A percentile compares a stretch with the other conserved stretches of the same genome.
Evolutionary conservation across 768 basidiomycete genomes (phyloP).

Genomic region (Coprinopsis sp.): DNA sequence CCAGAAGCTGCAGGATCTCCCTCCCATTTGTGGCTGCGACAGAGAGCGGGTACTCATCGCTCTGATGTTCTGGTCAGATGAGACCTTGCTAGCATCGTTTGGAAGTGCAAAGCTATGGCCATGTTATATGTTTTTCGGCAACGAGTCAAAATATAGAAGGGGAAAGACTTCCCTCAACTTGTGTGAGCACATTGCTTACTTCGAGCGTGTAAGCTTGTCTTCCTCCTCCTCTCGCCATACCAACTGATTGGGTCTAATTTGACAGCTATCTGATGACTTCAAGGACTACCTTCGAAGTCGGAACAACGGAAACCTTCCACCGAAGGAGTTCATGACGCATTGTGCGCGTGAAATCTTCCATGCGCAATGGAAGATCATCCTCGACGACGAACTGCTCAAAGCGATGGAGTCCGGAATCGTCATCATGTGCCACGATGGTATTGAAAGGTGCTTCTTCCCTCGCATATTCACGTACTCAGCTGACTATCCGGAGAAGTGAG

Average conservation of each 20-base stretch:
- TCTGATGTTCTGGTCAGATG: conserved; percentile 23
- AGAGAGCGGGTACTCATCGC: conserved; percentile 19
- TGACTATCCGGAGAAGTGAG: conserved; percentile 6
- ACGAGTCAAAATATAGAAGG: conserved; percentile 16
- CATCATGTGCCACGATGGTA: conserved; percentile 1
- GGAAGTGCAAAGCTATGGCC: conserved; percentile 16
- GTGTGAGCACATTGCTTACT: conserved; percentile 17
- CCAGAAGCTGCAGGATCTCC: not conserved
- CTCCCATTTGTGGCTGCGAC: not conserved
- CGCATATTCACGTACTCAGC: conserved; percentile 4
- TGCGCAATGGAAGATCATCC: not conserved
- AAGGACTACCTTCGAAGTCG: not conserved
- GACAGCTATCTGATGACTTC: not conserved
- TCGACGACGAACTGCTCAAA: not conserved
- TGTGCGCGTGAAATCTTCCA: not conserved
- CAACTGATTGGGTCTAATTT: not conserved
- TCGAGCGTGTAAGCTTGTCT: conserved; percentile 1
- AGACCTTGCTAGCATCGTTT: conserved; percentile 14
- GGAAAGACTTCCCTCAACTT: conserved; percentile 9
- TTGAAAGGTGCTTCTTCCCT: not conserved
- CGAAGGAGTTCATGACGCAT: not conserved
- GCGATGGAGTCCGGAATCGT: not conserved
- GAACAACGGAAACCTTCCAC: not conserved
- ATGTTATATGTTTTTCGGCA: conserved; percentile 16
- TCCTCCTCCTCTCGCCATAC: not conserved